Evolutionary conservation across 2,329 filamentous ascomycete species (phyloP).

Genomic region (Cladosporium sp.): DNA sequence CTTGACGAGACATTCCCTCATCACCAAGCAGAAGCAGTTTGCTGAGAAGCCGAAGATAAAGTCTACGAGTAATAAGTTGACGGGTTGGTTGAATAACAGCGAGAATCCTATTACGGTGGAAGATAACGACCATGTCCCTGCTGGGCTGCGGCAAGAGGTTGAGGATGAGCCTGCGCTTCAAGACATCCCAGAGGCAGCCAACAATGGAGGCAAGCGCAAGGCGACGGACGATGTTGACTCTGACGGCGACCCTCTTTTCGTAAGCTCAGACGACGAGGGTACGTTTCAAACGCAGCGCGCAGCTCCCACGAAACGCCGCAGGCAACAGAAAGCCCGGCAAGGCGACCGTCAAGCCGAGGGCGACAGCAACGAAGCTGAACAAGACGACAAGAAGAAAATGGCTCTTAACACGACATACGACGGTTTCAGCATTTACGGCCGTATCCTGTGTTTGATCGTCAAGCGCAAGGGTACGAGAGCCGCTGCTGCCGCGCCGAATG

Average conservation of each 20-base stretch:
- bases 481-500: constrained; percentile 16
- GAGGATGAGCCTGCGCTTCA: constrained; percentile 51
- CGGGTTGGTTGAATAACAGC: constrained; percentile 40
- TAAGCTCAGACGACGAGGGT: constrained; percentile 34
- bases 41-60: constrained; percentile 39
- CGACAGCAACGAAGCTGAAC: constrained; percentile 16
- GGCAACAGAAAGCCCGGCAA: constrained; percentile 7
- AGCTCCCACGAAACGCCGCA: constrained; percentile 22
- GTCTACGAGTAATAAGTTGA: constrained; percentile 44
- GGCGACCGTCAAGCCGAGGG: constrained; percentile 20
- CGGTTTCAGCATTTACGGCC: constrained; percentile 91
- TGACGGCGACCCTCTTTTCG: constrained; percentile 31
- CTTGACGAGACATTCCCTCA: constrained; percentile 74
- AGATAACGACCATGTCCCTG: constrained; percentile 45
- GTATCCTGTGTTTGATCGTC: constrained; percentile 85
- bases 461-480: constrained; percentile 58
- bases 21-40: constrained; percentile 77
- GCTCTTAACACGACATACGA: constrained; percentile 84
- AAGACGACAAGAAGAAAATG: constrained; percentile 85
- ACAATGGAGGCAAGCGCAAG: constrained; percentile 18
- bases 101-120: constrained; percentile 39
- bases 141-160: constrained; percentile 51
- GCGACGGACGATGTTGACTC: constrained; percentile 18
- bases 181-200: constrained; percentile 49
- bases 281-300: constrained; percentile 29